Percentiles rank a stretch among this genome's conserved stretches.
phyloP scores from a whole-genome alignment of 2,329 filamentous ascomycete species.

The Talaromyces pinophilus region DNA sequence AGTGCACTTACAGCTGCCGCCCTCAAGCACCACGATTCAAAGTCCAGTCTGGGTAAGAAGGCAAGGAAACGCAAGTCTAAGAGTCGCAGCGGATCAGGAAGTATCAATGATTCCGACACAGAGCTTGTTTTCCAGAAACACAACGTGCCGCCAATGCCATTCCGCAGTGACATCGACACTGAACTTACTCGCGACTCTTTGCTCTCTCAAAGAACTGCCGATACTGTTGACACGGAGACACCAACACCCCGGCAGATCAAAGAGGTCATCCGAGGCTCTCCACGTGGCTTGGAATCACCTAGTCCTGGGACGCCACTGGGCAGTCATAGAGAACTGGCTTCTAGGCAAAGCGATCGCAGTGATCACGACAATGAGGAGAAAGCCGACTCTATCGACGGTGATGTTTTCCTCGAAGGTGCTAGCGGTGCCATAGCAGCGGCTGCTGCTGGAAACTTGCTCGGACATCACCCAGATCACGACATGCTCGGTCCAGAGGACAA shows the following conservation, averaged over 20 bases:
- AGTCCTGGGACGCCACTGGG: conserved; percentile 53
- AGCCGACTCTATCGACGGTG: conserved; percentile 33
- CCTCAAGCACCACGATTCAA: conserved; percentile 65
- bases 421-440: conserved; percentile 44
- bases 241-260: conserved; percentile 64
- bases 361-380: conserved; percentile 36
- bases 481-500: conserved; percentile 47
- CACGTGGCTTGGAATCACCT: conserved; percentile 57
- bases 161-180: conserved; percentile 82
- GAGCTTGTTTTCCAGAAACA: conserved; percentile 57
- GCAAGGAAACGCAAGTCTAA: conserved; percentile 48
- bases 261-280: conserved; percentile 63
- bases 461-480: conserved; percentile 51
- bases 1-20: conserved; percentile 64
- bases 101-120: conserved; percentile 59
- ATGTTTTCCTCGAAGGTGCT: conserved; percentile 33
- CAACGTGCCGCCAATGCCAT: conserved; percentile 77
- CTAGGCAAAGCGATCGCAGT: conserved; percentile 13
- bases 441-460: conserved; percentile 41
- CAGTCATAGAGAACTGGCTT: conserved; percentile 47
- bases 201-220: conserved; percentile 74
- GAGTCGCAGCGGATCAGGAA: conserved; percentile 54
- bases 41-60: conserved; percentile 54
- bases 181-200: conserved; percentile 88
- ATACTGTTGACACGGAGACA: conserved; percentile 61